These are phyloP conservation scores for Candida bentonensis DNA, from an alignment of 805 yeast species.

Conservation along the genomic window DNA sequence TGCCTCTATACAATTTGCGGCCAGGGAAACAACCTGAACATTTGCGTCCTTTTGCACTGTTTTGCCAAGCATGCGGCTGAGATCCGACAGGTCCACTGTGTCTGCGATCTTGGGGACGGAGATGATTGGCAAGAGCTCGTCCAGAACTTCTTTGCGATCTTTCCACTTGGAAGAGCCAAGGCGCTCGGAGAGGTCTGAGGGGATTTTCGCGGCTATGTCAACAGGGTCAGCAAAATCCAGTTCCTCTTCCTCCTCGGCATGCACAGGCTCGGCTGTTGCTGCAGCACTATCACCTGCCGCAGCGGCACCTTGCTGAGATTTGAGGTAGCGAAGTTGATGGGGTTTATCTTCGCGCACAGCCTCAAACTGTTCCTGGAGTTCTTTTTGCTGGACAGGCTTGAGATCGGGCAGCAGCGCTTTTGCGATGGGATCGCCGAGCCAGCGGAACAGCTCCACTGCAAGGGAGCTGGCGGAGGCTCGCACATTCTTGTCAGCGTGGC, in stretches of 20 bases:
- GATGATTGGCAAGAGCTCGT: constrained; percentile 31
- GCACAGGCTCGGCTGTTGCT: constrained; percentile 11
- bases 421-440: constrained; percentile 56
- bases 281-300: constrained; percentile 14
- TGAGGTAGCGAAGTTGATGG: constrained; percentile 3
- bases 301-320: constrained; percentile 7
- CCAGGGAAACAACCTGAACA: constrained; percentile 67
- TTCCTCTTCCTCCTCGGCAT: neutral
- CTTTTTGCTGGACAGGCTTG: constrained; percentile 38
- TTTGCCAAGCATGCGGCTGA: constrained; percentile 52
- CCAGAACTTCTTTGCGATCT: constrained; percentile 76
- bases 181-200: constrained; percentile 41
- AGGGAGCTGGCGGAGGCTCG: constrained; percentile 63
- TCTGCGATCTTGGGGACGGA: constrained; percentile 37
- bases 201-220: constrained; percentile 51
- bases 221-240: constrained; percentile 53
- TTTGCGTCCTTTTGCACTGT: constrained; percentile 72
- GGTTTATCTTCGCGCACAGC: constrained; percentile 1
- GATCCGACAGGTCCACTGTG: constrained; percentile 48
- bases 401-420: constrained; percentile 49
- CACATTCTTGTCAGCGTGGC: constrained; percentile 77
- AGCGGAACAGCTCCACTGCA: constrained; percentile 53
- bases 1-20: constrained; percentile 49
- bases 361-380: constrained; percentile 14
- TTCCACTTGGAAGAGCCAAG: constrained; percentile 70